A percentile compares a stretch with the other conserved stretches of the same genome.
Evolutionary conservation across 306 rosid genomes (phyloP).

Genomic region (Trifolium dubium): DNA sequence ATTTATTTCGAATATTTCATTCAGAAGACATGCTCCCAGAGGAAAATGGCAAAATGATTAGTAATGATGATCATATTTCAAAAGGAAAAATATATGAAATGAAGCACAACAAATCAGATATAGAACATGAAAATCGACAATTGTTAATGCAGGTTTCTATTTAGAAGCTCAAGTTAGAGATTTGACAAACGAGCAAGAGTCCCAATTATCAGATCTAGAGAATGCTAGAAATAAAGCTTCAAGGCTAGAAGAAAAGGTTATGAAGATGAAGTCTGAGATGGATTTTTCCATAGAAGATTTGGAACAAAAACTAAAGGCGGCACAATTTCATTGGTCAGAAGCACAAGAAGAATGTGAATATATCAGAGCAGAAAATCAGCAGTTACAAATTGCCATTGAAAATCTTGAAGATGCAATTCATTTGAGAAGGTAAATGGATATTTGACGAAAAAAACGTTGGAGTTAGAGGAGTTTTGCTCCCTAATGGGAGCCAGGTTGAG

Average conservation of each 20-base stretch:
- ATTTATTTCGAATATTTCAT: constrained; percentile 44
- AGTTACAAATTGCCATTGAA: constrained; percentile 35
- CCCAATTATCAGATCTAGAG: constrained; percentile 51
- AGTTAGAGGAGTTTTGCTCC: constrained; percentile 50
- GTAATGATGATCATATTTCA: constrained; percentile 31
- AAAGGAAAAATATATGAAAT: constrained; percentile 50
- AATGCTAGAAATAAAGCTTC: constrained; percentile 45
- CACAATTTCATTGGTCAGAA: constrained; percentile 35
- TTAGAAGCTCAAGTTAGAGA: constrained; percentile 59
- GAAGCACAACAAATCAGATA: constrained; percentile 49
- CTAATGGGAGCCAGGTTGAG: constrained; percentile 50
- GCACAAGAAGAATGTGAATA: constrained; percentile 45
- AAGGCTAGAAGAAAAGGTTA: constrained; percentile 53
- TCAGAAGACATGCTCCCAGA: constrained; percentile 47
- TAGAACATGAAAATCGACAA: constrained; percentile 55
- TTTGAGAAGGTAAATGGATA: constrained; percentile 54
- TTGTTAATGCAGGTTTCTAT: constrained; percentile 47
- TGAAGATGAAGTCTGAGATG: constrained; percentile 51
- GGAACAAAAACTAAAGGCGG: constrained; percentile 34
- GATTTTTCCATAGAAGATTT: constrained; percentile 45
- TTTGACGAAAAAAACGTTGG: constrained; percentile 49
- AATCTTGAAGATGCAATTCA: constrained; percentile 39
- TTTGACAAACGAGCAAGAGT: constrained; percentile 54
- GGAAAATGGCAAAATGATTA: constrained; percentile 42
- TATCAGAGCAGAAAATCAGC: constrained; percentile 43